A percentile compares a stretch with the other conserved stretches of the same genome.
phyloP scores from a whole-genome alignment of 2,329 filamentous ascomycete genomes.

The Fusarium dimerum region DNA sequence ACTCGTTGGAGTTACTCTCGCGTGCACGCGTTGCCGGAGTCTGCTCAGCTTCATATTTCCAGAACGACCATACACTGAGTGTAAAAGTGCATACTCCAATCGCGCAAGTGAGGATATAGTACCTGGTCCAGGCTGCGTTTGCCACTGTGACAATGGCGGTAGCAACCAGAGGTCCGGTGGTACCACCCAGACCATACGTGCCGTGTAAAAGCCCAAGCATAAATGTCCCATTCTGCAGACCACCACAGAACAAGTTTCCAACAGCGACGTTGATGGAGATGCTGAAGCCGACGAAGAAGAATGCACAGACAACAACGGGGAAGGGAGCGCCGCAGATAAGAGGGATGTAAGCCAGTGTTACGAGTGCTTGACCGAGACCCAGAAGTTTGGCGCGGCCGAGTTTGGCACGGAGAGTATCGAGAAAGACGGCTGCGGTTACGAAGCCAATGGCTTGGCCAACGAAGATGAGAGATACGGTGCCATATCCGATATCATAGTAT shows the following conservation, averaged over 20 bases:
- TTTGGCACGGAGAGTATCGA: constrained; percentile 62
- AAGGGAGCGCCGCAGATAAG: constrained; percentile 72
- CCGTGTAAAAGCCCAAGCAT: constrained; percentile 67
- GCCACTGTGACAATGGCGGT: constrained; percentile 67
- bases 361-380: constrained; percentile 56
- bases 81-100: constrained; percentile 58
- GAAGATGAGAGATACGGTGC: constrained; percentile 79
- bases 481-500: constrained; percentile 74
- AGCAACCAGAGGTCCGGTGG: constrained; percentile 70
- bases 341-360: constrained; percentile 63
- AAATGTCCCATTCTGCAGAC: constrained; percentile 53
- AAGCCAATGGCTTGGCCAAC: constrained; percentile 77
- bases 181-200: constrained; percentile 66
- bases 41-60: constrained; percentile 65
- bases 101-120: constrained; percentile 68
- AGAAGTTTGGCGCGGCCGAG: constrained; percentile 68
- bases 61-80: constrained; percentile 68
- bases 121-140: constrained; percentile 66
- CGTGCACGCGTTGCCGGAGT: constrained; percentile 37
- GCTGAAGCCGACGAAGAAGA: constrained; percentile 66
- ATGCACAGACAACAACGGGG: constrained; percentile 64
- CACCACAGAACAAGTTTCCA: constrained; percentile 60
- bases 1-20: constrained; percentile 22
- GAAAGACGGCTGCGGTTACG: constrained; percentile 68
- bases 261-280: constrained; percentile 58